A percentile compares a stretch with the other conserved stretches of the same genome.
Evolutionary conservation across 805 yeast species (phyloP).

Genomic region (Hanseniaspora pseudoguilliermondii): DNA sequence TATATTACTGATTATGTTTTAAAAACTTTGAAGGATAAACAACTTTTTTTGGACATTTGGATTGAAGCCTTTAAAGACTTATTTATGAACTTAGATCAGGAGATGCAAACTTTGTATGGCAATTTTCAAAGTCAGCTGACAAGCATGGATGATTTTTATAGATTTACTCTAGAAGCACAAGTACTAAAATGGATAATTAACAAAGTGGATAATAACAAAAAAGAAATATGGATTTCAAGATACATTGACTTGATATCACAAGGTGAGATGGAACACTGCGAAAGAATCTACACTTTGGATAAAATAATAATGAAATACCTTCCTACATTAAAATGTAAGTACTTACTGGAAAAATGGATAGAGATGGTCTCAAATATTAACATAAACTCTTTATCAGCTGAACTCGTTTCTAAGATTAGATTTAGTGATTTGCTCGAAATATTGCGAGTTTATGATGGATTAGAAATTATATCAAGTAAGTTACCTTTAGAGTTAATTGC

Average conservation of each 20-base stretch:
- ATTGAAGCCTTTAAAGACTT: neutral
- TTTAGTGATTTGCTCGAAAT: neutral
- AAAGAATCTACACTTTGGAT: neutral
- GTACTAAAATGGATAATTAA: neutral
- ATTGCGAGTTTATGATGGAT: neutral
- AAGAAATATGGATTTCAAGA: neutral
- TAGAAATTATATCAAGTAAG: neutral
- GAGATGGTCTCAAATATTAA: constrained; percentile 2
- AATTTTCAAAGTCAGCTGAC: neutral
- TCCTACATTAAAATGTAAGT: neutral
- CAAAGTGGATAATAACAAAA: neutral
- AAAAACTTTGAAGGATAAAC: neutral
- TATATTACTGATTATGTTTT: neutral
- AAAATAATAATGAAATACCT: neutral
- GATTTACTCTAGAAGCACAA: neutral
- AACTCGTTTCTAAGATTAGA: neutral
- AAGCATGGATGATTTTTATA: neutral
- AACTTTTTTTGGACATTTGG: neutral
- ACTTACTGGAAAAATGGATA: constrained; percentile 1
- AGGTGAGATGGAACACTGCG: neutral
- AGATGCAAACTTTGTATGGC: neutral
- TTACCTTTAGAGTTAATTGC: neutral
- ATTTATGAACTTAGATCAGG: neutral
- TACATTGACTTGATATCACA: neutral
- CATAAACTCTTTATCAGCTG: neutral